phyloP scores from a whole-genome alignment of 768 basidiomycete species.

The Roridomyces roridus region DNA sequence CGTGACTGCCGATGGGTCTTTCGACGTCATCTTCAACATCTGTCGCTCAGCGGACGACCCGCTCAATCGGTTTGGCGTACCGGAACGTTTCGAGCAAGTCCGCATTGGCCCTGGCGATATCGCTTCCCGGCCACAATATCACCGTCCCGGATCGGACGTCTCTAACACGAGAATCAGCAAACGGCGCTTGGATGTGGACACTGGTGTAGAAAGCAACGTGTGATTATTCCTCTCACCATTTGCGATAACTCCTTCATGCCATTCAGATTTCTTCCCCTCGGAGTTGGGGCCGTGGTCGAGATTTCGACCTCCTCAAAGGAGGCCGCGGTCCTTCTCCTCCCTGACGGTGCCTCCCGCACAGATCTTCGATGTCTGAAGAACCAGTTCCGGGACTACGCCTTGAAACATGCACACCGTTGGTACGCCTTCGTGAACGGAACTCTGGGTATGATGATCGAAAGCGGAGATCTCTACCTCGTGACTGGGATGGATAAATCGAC shows the following conservation, averaged over 20 bases:
- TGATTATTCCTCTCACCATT: not conserved
- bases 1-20: slow-evolving; percentile 18
- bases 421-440: slow-evolving; percentile 7
- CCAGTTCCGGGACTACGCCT: slow-evolving; percentile 13
- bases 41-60: slow-evolving; percentile 11
- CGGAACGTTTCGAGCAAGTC: slow-evolving; percentile 10
- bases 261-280: slow-evolving; percentile 1
- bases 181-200: slow-evolving; percentile 4
- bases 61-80: slow-evolving; percentile 2
- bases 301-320: slow-evolving; percentile 1
- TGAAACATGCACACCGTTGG: slow-evolving; percentile 10
- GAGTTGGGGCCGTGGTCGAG: slow-evolving; percentile 1
- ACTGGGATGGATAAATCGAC: slow-evolving; percentile 7
- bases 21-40: slow-evolving; percentile 22
- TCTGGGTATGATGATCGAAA: not conserved
- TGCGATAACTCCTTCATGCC: not conserved
- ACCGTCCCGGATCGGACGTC: slow-evolving; percentile 1
- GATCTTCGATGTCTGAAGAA: slow-evolving; percentile 1
- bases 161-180: slow-evolving; percentile 1
- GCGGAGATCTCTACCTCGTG: slow-evolving; percentile 8
- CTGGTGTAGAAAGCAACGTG: slow-evolving; percentile 4
- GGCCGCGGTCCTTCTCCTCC: slow-evolving; percentile 15
- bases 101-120: not conserved
- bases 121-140: not conserved
- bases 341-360: slow-evolving; percentile 12